phyloP scores from a whole-genome alignment of 1,284 basidiomycete species.

The Cystobasidiaceae sp. region DNA sequence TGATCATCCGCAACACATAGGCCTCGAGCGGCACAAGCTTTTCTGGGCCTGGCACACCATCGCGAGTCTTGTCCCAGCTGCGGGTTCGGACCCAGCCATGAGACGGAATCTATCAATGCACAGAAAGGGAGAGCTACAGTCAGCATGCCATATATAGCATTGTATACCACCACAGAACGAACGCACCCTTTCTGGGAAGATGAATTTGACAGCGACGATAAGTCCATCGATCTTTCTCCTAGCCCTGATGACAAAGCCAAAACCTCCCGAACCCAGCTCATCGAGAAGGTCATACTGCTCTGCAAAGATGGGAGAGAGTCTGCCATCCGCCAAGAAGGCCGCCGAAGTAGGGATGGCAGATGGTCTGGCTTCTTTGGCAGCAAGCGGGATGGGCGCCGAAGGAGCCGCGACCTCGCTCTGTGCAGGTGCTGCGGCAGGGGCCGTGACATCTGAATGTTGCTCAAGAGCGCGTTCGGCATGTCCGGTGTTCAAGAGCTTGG shows the following conservation, averaged over 20 bases:
- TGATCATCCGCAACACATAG: conserved; percentile 65
- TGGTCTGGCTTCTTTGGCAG: neutral
- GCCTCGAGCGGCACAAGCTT: conserved; percentile 68
- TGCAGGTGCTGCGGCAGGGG: too few relatives aligned
- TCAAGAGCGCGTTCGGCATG: too few relatives aligned
- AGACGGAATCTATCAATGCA: conserved; percentile 45
- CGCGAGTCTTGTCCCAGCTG: conserved; percentile 40
- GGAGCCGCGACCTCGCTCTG: too few relatives aligned
- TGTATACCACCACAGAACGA: too few relatives aligned
- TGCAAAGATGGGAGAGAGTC: conserved; percentile 63
- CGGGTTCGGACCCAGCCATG: conserved; percentile 68
- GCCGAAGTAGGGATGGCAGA: conserved; percentile 6
- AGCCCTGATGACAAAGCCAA: conserved; percentile 68
- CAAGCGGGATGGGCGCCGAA: neutral
- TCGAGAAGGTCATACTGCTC: conserved; percentile 58
- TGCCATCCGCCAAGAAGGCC: conserved; percentile 52
- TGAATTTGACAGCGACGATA: conserved; percentile 89
- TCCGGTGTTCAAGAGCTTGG: too few relatives aligned
- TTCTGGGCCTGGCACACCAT: conserved; percentile 46
- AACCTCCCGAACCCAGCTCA: conserved; percentile 83
- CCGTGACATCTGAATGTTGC: too few relatives aligned
- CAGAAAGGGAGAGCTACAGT: neutral
- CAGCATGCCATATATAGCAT: conserved; percentile 30
- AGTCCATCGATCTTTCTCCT: conserved; percentile 49
- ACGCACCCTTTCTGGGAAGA: conserved; percentile 71